These are phyloP conservation scores for Leishmania arabica DNA, from an alignment of 208 protist species.

Conservation along the genomic window DNA sequence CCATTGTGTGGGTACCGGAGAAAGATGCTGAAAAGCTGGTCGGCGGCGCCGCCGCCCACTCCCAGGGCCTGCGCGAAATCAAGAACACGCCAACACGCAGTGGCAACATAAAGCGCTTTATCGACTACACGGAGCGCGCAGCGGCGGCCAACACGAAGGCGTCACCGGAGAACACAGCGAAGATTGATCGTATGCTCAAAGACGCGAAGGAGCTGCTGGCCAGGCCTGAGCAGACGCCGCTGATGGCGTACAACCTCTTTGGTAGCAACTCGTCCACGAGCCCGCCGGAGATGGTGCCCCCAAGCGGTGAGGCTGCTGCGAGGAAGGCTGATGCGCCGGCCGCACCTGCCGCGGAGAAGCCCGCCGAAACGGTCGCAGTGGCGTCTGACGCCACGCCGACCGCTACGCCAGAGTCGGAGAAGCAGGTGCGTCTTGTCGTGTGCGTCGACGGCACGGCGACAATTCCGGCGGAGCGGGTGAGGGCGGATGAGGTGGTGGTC, in stretches of 20 bases:
- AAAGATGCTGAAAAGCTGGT: conserved; percentile 18
- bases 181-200: conserved; percentile 74
- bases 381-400: neutral
- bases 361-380: neutral
- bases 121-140: conserved; percentile 64
- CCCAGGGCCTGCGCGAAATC: conserved; percentile 42
- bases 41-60: conserved; percentile 19
- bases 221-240: conserved; percentile 42
- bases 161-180: conserved; percentile 32
- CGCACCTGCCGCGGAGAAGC: neutral
- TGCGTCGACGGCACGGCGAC: conserved; percentile 24
- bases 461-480: conserved; percentile 11
- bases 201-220: conserved; percentile 65
- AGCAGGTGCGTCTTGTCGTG: conserved; percentile 23
- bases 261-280: neutral
- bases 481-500: conserved; percentile 37
- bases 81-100: conserved; percentile 73
- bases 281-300: neutral
- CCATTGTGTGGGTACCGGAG: conserved; percentile 39
- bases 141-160: conserved; percentile 40
- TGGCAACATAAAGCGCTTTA: conserved; percentile 80
- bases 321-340: neutral
- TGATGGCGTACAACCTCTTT: conserved; percentile 21
- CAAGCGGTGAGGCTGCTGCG: neutral
- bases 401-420: conserved; percentile 10